Conservation (phyloP, 2,329 filamentous ascomycete genomes). For the Juglanconis oblonga region DNA sequence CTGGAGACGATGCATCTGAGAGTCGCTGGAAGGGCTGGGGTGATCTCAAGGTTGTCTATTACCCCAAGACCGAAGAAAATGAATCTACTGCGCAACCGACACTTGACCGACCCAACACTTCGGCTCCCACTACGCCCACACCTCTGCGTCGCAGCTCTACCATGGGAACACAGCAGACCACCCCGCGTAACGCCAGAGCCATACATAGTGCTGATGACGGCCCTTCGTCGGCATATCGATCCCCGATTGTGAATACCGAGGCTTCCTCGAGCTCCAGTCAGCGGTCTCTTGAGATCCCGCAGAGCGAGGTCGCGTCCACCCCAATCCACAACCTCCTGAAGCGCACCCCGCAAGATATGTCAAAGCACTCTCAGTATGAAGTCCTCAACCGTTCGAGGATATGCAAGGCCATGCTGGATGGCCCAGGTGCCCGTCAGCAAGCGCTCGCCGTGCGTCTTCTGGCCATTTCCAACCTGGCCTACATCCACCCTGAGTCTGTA, state of each 20-base stretch:
- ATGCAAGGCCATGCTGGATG: conserved; percentile 73
- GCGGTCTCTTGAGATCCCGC: conserved; percentile 63
- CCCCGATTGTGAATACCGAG: conserved; percentile 38
- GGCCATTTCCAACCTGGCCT: conserved; percentile 86
- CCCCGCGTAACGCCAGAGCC: conserved; percentile 36
- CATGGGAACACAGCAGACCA: conserved; percentile 40
- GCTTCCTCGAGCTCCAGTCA: conserved; percentile 42
- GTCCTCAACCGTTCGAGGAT: conserved; percentile 78
- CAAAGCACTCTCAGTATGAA: conserved; percentile 74
- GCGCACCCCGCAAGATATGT: conserved; percentile 61
- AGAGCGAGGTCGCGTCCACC: conserved; percentile 48
- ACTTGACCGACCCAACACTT: conserved; percentile 31
- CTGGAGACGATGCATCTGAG: conserved; percentile 46
- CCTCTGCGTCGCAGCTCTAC: conserved; percentile 70
- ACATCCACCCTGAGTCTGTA: conserved; percentile 77
- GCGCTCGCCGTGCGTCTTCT: conserved; percentile 79
- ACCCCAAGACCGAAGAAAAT: conserved; percentile 45
- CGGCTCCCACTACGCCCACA: conserved; percentile 68
- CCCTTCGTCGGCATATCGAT: conserved; percentile 48
- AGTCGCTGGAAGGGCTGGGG: conserved; percentile 74
- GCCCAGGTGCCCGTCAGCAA: conserved; percentile 65
- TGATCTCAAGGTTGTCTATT: conserved; percentile 77
- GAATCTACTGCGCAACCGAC: conserved; percentile 17
- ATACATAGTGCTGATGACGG: conserved; percentile 35
- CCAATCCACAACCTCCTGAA: conserved; percentile 56